These are phyloP conservation scores for Brassica balearica DNA, from an alignment of 441 rosid genomes.

Conservation along the genomic window DNA sequence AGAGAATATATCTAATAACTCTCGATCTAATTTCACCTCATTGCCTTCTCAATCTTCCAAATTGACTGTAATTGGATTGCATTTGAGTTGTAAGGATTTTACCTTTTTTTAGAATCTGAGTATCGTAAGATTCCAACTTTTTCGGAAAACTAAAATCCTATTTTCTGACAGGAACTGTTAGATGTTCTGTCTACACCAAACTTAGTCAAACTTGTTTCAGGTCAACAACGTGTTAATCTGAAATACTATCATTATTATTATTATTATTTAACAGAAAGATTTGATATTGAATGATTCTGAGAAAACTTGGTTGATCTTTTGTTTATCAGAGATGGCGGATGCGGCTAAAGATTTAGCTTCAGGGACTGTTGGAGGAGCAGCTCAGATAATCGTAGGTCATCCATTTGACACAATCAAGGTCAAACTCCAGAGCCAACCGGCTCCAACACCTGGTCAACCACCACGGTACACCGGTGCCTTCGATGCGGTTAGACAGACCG, in stretches of 20 bases:
- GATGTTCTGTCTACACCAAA: not conserved
- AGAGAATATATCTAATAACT: too few relatives aligned
- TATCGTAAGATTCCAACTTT: constrained; percentile 15
- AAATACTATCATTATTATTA: not conserved
- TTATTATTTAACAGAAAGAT: constrained; percentile 5
- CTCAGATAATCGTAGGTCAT: constrained; percentile 85
- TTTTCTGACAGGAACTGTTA: constrained; percentile 8
- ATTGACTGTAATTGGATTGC: too few relatives aligned
- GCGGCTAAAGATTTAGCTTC: constrained; percentile 83
- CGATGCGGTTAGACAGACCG: constrained; percentile 87
- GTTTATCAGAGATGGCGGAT: constrained; percentile 75
- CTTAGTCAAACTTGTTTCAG: not conserved
- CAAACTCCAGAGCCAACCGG: constrained; percentile 96
- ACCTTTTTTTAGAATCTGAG: too few relatives aligned
- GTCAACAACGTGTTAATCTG: not conserved
- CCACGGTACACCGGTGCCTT: constrained; percentile 78
- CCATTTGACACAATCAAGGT: constrained; percentile 99
- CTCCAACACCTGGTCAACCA: constrained; percentile 77
- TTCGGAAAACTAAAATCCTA: not conserved
- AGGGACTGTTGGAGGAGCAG: constrained; percentile 96
- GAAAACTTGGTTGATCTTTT: constrained; percentile 5
- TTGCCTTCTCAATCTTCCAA: too few relatives aligned
- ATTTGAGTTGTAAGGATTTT: too few relatives aligned
- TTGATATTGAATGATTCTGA: constrained; percentile 4
- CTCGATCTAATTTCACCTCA: too few relatives aligned